Conservation (phyloP, 2,329 filamentous ascomycete genomes). For the Penicillium occitanis region DNA sequence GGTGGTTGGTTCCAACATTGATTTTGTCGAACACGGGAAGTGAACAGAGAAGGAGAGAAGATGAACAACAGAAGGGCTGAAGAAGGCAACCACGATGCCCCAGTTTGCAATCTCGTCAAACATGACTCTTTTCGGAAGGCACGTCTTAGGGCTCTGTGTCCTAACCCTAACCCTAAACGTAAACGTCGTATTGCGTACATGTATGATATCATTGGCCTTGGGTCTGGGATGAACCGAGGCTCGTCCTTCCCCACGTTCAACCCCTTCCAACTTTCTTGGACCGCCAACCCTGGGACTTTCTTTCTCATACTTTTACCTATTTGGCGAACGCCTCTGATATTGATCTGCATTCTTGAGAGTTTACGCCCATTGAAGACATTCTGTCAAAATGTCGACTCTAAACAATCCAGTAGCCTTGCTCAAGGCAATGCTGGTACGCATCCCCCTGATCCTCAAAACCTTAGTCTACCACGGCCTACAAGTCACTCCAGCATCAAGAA, state of each 20-base stretch:
- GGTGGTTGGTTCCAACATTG: too few species aligned
- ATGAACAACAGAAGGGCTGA: too few species aligned
- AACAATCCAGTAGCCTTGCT: constrained; percentile 31
- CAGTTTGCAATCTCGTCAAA: too few species aligned
- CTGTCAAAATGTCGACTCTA: constrained; percentile 29
- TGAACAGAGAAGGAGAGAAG: too few species aligned
- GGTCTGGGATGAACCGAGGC: background rate
- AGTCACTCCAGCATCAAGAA: constrained; percentile 67
- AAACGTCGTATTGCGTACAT: background rate
- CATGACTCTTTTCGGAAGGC: too few species aligned
- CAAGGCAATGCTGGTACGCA: constrained; percentile 39
- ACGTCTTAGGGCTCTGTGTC: background rate
- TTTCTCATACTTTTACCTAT: background rate
- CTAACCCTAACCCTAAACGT: background rate
- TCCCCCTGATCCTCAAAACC: constrained; percentile 47
- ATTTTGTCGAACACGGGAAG: too few species aligned
- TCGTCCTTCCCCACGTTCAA: background rate
- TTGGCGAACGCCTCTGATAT: background rate
- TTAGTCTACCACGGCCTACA: constrained; percentile 53
- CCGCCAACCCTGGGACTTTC: background rate
- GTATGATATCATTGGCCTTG: background rate
- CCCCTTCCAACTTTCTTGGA: background rate
- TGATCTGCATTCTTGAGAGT: background rate
- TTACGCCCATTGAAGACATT: background rate
- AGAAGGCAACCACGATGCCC: too few species aligned